Base-by-base conservation (phyloP, 768 basidiomycete genomes). In the Russula sp. region DNA sequence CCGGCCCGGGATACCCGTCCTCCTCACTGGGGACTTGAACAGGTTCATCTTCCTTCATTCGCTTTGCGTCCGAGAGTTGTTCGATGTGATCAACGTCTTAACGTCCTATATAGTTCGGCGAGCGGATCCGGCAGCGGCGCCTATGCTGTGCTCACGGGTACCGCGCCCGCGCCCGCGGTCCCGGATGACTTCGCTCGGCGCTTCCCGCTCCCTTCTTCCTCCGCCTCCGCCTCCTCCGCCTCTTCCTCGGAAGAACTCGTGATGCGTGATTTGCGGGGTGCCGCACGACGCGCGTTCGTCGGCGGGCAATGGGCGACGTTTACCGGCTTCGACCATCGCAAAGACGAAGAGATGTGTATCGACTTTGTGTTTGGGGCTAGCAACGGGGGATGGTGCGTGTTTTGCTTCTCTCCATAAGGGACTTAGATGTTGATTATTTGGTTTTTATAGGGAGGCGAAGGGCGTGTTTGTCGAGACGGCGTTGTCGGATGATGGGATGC, bases 21-120 rank as follows among this genome's bases (percentile, higher is more conserved):
- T 84, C 61, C 68, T 83, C 63, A 75, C 76, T 0, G 83, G 81
- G 0, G 82, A 84, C 70, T 82, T 84, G 65, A 84, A 84, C 65
- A 66, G 66, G 66, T 66, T 20, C 43, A 8, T 7, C 3, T 25
- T 25, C 2, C 25, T 46, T 46, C 20, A 25, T 11, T 25, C 20
- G 5, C 43, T 20, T 20, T 5, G 43, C 43, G n/a, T 22, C n/a
- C 43, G 4, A 9, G n/a, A 10, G 5, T 43, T 18, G 20, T 20
- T 43, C 43, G 43, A 43, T 43, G 43, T 18, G 43, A 20, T 43
- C 20, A n/a, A 20, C 16, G 18, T n/a, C 18, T n/a, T n/a, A 43
- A n/a, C 11, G 4, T 43, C 9, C 11, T 36, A 10, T 9, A 2
- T 35, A 82, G 81, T 66, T 73, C 75, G 6, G 73, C 77, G 5